Base-by-base conservation (phyloP, 352 stramenopile genomes). In the Phytophthora colocasiae region DNA sequence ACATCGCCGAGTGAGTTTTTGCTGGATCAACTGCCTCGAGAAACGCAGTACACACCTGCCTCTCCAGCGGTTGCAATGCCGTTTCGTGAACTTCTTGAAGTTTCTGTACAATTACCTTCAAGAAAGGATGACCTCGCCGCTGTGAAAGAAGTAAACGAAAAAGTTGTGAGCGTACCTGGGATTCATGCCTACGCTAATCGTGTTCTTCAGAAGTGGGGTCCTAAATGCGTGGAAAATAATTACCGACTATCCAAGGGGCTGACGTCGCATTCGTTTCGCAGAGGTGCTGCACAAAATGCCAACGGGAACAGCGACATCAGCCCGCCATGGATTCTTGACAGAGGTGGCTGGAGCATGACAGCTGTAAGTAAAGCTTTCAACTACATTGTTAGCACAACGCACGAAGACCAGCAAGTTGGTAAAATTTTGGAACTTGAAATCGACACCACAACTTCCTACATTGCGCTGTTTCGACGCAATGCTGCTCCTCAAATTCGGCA, bases 361-460 rank as follows among this genome's bases (percentile, higher is more conserved):
- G 22, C 24, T 5, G 15, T 65, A 2, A 58, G 38, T 17, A 65
- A 65, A 31, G 47, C 38, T 10, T 65, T 65, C 19, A 57, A 58
- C 39, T 58, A 65, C 27, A 47, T 65, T 14, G 36, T 65, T 0
- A 65, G 39, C 36, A 58, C 57, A 5, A 52, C 57, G 27, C 46
- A 57, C 8, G 38, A 65, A 39, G 57, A 58, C 29, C 36, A 58
- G 31, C 2, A 40, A 6, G 57, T 58, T 34, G 57, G 10, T 2
- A 57, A 51, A 27, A 31, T 22, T 11, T 22, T 58, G 46, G 15
- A 29, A 36, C 4, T 1, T 38, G 3, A 22, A 65, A 4, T 38
- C 15, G 11, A 11, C 31, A 7, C 14, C 45, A 1, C 10, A 8
- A 0, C n/a, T 58, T 46, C 57, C 47, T 24, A 41, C 46, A 9